phyloP scores from a whole-genome alignment of 805 yeast genomes.

The Sporopachydermia quercuum region DNA sequence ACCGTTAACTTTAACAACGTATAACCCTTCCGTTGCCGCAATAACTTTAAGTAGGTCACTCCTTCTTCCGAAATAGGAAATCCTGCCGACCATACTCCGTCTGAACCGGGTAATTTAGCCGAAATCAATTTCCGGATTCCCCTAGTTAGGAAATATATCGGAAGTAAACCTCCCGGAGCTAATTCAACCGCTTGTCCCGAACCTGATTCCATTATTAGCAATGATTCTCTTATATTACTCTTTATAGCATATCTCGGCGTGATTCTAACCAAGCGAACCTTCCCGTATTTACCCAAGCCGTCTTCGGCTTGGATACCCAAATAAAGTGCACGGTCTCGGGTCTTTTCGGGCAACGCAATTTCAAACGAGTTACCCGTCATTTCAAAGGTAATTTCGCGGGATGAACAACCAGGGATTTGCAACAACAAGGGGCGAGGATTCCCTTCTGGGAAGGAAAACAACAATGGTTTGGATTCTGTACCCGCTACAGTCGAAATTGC shows the following conservation, averaged over 20 bases:
- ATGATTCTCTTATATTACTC: constrained; percentile 39
- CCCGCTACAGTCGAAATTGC: constrained; percentile 25
- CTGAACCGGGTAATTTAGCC: constrained; percentile 40
- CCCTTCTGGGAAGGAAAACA: background rate
- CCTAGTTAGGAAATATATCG: constrained; percentile 51
- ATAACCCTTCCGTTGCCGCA: constrained; percentile 51
- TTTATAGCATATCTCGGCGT: constrained; percentile 71
- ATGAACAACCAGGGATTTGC: background rate
- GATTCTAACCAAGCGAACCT: constrained; percentile 64
- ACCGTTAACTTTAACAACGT: constrained; percentile 58
- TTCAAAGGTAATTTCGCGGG: background rate
- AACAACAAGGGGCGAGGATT: background rate
- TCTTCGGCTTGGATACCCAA: constrained; percentile 65
- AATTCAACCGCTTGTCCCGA: constrained; percentile 24
- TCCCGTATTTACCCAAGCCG: constrained; percentile 71
- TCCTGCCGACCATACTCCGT: constrained; percentile 74
- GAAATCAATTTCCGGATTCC: constrained; percentile 41
- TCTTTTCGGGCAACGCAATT: constrained; percentile 31
- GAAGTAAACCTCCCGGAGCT: constrained; percentile 29
- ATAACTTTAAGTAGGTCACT: constrained; percentile 55
- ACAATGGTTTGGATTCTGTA: background rate
- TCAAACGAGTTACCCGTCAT: constrained; percentile 1
- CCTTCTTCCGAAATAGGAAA: constrained; percentile 78
- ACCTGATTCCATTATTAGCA: constrained; percentile 57
- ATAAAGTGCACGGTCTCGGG: constrained; percentile 39